Conservation (phyloP, 2,329 filamentous ascomycete genomes). For the Metarhizium brunneum region DNA sequence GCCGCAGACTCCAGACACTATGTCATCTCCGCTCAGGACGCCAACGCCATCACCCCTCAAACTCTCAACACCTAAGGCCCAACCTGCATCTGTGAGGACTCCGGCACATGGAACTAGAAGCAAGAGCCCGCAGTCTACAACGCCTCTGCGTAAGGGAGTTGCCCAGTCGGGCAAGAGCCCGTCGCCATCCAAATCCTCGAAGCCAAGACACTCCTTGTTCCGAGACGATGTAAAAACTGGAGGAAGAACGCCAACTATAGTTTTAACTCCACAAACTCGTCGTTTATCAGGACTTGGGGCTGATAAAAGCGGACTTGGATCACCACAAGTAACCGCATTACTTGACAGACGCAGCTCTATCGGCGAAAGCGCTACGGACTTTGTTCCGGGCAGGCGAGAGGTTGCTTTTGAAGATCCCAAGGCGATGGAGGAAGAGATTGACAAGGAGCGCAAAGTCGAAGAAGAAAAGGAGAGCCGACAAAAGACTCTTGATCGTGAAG, state of each 20-base stretch:
- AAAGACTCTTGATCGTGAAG: conserved; percentile 45
- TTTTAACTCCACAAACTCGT: conserved; percentile 43
- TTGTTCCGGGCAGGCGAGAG: conserved; percentile 44
- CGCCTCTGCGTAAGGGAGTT: conserved; percentile 7
- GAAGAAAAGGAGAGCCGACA: conserved; percentile 51
- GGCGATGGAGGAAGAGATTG: conserved; percentile 52
- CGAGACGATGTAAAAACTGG: conserved; percentile 44
- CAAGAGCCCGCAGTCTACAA: conserved; percentile 9
- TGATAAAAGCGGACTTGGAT: conserved; percentile 63
- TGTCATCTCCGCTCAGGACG: conserved; percentile 6
- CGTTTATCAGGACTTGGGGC: conserved; percentile 59
- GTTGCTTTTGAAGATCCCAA: conserved; percentile 59
- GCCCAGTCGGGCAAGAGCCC: conserved; percentile 9
- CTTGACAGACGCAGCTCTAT: conserved; percentile 65
- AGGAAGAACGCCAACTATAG: conserved; percentile 50
- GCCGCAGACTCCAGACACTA: conserved; percentile 19
- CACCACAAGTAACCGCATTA: conserved; percentile 62
- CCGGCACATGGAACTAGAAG: conserved; percentile 1
- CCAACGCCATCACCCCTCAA: conserved; percentile 18
- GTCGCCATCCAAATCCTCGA: conserved; percentile 12
- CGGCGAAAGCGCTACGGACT: conserved; percentile 54
- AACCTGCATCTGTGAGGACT: not conserved
- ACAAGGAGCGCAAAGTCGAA: conserved; percentile 49
- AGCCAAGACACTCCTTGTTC: conserved; percentile 35
- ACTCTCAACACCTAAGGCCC: conserved; percentile 10